Conservation (phyloP, 805 yeast genomes). For the Candida wancherniae region DNA sequence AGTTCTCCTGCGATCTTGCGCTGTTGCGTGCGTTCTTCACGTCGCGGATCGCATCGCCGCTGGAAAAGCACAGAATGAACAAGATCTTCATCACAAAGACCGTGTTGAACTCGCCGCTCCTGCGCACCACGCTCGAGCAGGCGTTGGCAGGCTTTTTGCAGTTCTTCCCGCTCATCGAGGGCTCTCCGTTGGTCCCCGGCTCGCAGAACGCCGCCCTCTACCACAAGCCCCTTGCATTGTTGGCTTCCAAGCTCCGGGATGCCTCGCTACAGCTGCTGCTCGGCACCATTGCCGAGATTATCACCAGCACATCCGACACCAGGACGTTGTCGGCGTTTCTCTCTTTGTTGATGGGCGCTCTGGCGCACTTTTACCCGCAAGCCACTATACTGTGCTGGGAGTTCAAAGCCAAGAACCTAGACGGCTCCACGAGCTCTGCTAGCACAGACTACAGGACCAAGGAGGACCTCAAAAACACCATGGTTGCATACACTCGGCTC, state of each 20-base stretch:
- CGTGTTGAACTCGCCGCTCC: slow-evolving; percentile 9
- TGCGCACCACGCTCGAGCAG: background rate
- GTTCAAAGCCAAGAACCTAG: slow-evolving; percentile 13
- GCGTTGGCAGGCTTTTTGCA: slow-evolving; percentile 1
- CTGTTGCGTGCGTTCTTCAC: slow-evolving; percentile 13
- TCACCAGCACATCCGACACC: background rate
- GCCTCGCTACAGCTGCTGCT: background rate
- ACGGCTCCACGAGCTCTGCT: background rate
- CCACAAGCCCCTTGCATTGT: slow-evolving; percentile 1
- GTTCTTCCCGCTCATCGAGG: slow-evolving; percentile 2
- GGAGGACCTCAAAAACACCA: slow-evolving; percentile 26
- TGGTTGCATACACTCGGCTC: slow-evolving; percentile 25
- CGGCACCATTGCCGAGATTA: slow-evolving; percentile 1
- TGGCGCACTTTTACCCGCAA: slow-evolving; percentile 5
- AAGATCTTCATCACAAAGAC: slow-evolving; percentile 16
- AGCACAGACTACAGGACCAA: slow-evolving; percentile 3
- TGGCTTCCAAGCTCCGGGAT: no score
- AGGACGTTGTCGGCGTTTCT: slow-evolving; percentile 4
- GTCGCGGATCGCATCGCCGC: slow-evolving; percentile 7
- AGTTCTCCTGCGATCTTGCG: slow-evolving; percentile 1
- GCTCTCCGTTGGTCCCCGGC: slow-evolving; percentile 1
- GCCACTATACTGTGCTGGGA: slow-evolving; percentile 18
- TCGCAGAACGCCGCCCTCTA: slow-evolving; percentile 2
- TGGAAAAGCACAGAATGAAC: slow-evolving; percentile 19
- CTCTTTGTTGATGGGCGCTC: slow-evolving; percentile 3